These are phyloP conservation scores for Podospora sp. DNA, from an alignment of 495 filamentous ascomycete genomes.

Conservation along the genomic window DNA sequence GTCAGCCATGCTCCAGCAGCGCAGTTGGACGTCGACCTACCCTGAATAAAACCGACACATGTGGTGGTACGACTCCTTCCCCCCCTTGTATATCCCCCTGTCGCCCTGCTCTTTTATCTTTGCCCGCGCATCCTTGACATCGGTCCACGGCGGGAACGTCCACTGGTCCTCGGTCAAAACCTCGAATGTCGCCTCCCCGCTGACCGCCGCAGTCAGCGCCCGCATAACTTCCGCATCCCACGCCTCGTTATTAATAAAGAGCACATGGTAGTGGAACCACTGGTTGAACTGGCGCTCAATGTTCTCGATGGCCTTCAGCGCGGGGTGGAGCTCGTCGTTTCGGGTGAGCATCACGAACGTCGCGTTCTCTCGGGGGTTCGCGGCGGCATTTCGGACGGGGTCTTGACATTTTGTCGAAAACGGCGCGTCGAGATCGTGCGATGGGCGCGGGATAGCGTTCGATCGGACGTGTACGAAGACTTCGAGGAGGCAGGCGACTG, in stretches of 20 bases:
- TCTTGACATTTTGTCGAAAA: conserved; percentile 47
- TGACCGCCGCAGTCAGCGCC: conserved; percentile 76
- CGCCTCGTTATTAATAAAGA: conserved; percentile 89
- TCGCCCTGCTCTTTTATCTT: conserved; percentile 84
- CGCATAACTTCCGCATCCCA: conserved; percentile 85
- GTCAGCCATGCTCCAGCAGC: conserved; percentile 9
- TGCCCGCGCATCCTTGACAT: conserved; percentile 75
- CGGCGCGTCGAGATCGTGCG: conserved; percentile 43
- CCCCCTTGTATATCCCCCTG: conserved; percentile 89
- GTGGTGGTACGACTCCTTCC: conserved; percentile 96
- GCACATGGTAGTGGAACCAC: conserved; percentile 95
- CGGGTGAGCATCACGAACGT: conserved; percentile 90
- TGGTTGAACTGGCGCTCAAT: conserved; percentile 96
- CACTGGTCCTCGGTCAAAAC: conserved; percentile 79
- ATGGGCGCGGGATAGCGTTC: conserved; percentile 35
- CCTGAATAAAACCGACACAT: conserved; percentile 98
- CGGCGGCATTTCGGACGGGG: conserved; percentile 48
- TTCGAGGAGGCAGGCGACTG: conserved; percentile 33
- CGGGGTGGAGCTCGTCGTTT: conserved; percentile 87
- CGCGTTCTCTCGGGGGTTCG: conserved; percentile 75
- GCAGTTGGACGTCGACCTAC: not conserved
- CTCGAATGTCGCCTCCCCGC: conserved; percentile 77
- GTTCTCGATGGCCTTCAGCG: conserved; percentile 83
- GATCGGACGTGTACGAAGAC: conserved; percentile 30
- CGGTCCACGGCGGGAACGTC: conserved; percentile 88